Conservation (phyloP, 2,329 filamentous ascomycete species). For the Byssochlamys sp. region DNA sequence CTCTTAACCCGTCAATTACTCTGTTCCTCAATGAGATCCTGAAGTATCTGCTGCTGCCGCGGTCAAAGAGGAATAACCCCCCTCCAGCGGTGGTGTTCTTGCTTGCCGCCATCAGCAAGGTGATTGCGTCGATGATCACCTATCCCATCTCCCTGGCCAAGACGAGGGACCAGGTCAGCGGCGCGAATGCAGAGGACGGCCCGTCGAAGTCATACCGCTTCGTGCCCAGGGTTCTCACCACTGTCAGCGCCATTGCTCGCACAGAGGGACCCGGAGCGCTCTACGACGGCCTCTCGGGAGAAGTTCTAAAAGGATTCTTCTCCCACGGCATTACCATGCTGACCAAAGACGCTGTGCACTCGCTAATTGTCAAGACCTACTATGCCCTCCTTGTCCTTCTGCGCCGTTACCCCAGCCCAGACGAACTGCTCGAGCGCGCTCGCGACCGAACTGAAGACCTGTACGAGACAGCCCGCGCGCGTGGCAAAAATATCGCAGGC, state of each 20-base stretch:
- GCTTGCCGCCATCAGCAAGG: constrained; percentile 68
- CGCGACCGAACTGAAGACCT: constrained; percentile 33
- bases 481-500: constrained; percentile 24
- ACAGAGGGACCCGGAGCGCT: constrained; percentile 59
- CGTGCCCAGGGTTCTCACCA: constrained; percentile 51
- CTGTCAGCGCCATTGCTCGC: constrained; percentile 48
- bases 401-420: constrained; percentile 35
- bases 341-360: constrained; percentile 68
- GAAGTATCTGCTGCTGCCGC: constrained; percentile 50
- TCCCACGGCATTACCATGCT: constrained; percentile 80
- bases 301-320: constrained; percentile 75
- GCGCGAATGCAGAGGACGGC: constrained; percentile 12
- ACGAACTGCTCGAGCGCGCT: constrained; percentile 31
- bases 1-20: constrained; percentile 76
- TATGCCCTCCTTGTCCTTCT: constrained; percentile 50
- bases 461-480: constrained; percentile 30
- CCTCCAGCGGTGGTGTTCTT: constrained; percentile 51
- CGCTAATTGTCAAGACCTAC: constrained; percentile 61
- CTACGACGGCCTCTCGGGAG: constrained; percentile 66
- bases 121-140: constrained; percentile 62
- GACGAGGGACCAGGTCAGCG: constrained; percentile 58
- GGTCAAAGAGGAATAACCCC: constrained; percentile 44
- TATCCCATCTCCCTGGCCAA: constrained; percentile 86
- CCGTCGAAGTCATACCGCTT: neutral
- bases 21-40: constrained; percentile 72